These are phyloP conservation scores for Paramecium primaurelia DNA, from an alignment of 73 alveolate genomes.

Conservation along the genomic window DNA sequence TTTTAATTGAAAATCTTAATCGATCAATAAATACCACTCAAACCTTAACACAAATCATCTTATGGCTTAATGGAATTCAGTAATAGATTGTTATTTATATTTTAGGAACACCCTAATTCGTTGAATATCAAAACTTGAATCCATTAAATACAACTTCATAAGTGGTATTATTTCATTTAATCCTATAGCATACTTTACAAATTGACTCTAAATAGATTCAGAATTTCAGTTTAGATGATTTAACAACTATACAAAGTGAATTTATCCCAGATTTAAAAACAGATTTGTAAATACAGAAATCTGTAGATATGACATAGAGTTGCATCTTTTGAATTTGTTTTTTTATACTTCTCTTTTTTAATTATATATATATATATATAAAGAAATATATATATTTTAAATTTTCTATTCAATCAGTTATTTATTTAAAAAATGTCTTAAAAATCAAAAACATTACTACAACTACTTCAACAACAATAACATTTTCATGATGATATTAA, in stretches of 20 bases:
- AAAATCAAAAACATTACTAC: slow-evolving; percentile 37
- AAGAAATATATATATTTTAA: background rate
- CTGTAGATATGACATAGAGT: background rate
- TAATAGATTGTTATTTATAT: background rate
- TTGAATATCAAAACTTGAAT: background rate
- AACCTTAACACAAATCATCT: background rate
- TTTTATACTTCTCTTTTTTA: background rate
- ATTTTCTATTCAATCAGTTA: slow-evolving; percentile 18
- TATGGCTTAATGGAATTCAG: slow-evolving; percentile 11
- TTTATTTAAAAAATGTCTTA: slow-evolving; percentile 38
- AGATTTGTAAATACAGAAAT: background rate
- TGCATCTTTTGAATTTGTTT: slow-evolving; percentile 34
- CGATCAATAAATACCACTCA: background rate
- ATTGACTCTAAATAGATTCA: background rate
- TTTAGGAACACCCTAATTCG: background rate
- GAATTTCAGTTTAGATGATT: slow-evolving; percentile 24
- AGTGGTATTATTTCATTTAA: background rate
- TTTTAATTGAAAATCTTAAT: background rate
- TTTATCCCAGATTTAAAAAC: background rate
- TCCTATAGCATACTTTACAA: background rate
- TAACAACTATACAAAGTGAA: slow-evolving; percentile 9
- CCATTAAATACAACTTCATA: background rate
- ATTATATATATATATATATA: background rate
- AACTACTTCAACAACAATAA: background rate
- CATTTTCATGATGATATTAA: slow-evolving; percentile 15